Conservation (phyloP, 2,329 filamentous ascomycete genomes). For the Zasmidium angulare region DNA sequence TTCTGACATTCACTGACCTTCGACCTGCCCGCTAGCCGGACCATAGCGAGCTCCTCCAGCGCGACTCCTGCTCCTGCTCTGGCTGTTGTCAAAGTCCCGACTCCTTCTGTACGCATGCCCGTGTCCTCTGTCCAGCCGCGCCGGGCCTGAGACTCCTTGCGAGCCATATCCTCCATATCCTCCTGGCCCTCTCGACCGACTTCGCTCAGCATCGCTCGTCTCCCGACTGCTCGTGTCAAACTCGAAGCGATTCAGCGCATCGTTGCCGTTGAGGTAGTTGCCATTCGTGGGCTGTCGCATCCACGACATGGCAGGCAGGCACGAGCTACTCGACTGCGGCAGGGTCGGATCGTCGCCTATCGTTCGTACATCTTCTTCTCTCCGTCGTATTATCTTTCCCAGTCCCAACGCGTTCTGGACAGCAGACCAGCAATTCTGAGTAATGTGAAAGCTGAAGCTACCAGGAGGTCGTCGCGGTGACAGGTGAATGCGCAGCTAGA, state of each 20-base stretch:
- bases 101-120: conserved; percentile 44
- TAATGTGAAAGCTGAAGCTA: neutral
- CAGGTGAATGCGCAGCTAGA: neutral
- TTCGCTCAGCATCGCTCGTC: conserved; percentile 38
- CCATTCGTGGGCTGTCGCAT: conserved; percentile 24
- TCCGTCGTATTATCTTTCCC: neutral
- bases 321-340: neutral
- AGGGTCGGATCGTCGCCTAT: neutral
- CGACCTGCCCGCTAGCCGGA: conserved; percentile 43
- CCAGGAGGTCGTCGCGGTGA: neutral
- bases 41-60: conserved; percentile 33
- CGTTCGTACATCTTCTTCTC: neutral
- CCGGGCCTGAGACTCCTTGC: conserved; percentile 27
- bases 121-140: conserved; percentile 45
- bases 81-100: conserved; percentile 35
- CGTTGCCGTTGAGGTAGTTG: conserved; percentile 40
- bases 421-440: neutral
- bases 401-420: neutral
- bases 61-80: conserved; percentile 35
- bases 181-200: conserved; percentile 35
- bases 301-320: conserved; percentile 19
- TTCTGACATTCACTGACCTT: conserved; percentile 34
- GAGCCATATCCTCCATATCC: conserved; percentile 28
- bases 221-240: conserved; percentile 36
- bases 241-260: conserved; percentile 36